Evolutionary conservation across 2,329 filamentous ascomycete species (phyloP).

Genomic region (Neopestalotiopsis sp.): DNA sequence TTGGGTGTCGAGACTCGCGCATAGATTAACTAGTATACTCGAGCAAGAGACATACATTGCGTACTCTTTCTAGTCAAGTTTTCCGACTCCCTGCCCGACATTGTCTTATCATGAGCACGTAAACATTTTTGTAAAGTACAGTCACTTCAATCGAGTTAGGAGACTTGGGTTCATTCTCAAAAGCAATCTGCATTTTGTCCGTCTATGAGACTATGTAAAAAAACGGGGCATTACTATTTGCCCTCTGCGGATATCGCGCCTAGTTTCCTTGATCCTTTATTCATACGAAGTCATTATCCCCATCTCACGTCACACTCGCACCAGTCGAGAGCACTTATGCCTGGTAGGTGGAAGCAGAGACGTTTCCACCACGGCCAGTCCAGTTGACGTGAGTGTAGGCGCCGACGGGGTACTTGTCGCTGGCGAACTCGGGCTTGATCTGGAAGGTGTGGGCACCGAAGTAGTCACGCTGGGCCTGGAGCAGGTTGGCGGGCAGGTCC

Average conservation of each 20-base stretch:
- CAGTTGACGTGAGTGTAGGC: constrained; percentile 99
- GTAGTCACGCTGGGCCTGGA: constrained; percentile 99
- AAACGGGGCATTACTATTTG: not conserved
- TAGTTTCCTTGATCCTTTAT: constrained; percentile 6
- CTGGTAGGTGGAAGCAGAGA: constrained; percentile 96
- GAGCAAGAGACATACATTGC: not conserved
- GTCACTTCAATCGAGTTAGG: too few species aligned
- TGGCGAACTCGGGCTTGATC: constrained; percentile 82
- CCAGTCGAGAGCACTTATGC: constrained; percentile 62
- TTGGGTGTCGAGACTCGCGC: not conserved
- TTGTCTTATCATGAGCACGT: too few species aligned
- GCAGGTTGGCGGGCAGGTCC: constrained; percentile 95
- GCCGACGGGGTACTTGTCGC: constrained; percentile 79
- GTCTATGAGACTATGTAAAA: constrained; percentile 14
- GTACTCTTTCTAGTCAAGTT: not conserved
- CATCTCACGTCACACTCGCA: constrained; percentile 8
- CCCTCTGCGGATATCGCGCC: constrained; percentile 3
- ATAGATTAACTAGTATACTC: not conserved
- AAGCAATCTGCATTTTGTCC: constrained; percentile 15
- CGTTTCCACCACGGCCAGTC: constrained; percentile 96
- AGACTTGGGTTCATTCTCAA: not conserved
- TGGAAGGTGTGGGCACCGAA: constrained; percentile 94
- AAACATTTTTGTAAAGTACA: too few species aligned
- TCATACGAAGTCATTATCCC: constrained; percentile 12
- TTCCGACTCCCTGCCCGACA: too few species aligned